Percentiles rank a stretch among this genome's conserved stretches.
These are phyloP conservation scores for Rhodotorula paludigena DNA, from an alignment of 768 basidiomycete genomes.

Conservation along the genomic window DNA sequence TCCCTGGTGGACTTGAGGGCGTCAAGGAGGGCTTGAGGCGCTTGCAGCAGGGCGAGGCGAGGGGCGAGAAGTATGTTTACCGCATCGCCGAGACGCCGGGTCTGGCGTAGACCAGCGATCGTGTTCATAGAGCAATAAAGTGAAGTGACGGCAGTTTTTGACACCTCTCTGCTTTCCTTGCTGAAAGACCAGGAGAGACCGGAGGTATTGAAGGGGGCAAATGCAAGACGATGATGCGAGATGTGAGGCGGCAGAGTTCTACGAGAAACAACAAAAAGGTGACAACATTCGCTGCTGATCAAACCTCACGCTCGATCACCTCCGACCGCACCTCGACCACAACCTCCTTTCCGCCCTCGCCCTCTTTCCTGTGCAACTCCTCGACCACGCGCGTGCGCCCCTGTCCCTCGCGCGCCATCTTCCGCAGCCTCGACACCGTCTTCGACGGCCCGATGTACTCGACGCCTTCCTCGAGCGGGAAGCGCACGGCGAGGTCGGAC, in stretches of 20 bases:
- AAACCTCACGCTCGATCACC: slow-evolving; percentile 1
- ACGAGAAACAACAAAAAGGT: slow-evolving; percentile 7
- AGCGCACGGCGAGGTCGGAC: slow-evolving; percentile 20
- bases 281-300: no score
- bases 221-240: neutral
- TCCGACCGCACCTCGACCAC: slow-evolving; percentile 5
- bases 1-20: slow-evolving; percentile 39
- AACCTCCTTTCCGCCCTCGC: slow-evolving; percentile 1
- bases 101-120: slow-evolving; percentile 1
- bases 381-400: slow-evolving; percentile 4
- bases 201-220: neutral
- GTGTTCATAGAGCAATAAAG: no score
- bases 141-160: no score
- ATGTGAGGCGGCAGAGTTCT: no score
- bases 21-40: slow-evolving; percentile 41
- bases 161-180: no score
- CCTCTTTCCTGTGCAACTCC: neutral
- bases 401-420: slow-evolving; percentile 8
- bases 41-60: slow-evolving; percentile 38
- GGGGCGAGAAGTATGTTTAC: slow-evolving; percentile 42
- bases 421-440: slow-evolving; percentile 1
- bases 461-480: slow-evolving; percentile 15
- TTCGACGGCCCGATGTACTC: slow-evolving; percentile 7
- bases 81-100: slow-evolving; percentile 39
- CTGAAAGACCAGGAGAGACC: neutral